Percentiles rank a stretch among this genome's conserved stretches.
Evolutionary conservation across 2,329 filamentous ascomycete species (phyloP).

Genomic region (Penicillium psychrosexuale): DNA sequence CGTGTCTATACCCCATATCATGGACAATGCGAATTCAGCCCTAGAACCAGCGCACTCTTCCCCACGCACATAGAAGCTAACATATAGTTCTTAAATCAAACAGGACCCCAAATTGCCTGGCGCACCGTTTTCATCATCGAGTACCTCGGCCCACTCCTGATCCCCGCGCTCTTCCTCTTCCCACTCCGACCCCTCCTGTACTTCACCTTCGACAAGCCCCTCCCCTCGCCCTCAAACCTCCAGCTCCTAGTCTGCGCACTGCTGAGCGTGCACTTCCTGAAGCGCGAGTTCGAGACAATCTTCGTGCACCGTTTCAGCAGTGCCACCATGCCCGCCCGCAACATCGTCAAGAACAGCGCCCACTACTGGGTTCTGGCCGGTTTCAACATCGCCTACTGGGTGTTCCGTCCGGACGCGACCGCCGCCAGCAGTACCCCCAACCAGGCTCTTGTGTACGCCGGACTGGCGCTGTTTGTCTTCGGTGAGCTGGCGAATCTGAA

Average conservation of each 20-base stretch:
- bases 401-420: conserved; percentile 73
- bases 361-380: conserved; percentile 93
- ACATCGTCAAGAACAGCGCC: conserved; percentile 91
- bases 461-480: conserved; percentile 68
- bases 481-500: conserved; percentile 78
- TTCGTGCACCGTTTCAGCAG: conserved; percentile 94
- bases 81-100: conserved; percentile 1
- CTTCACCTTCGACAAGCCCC: conserved; percentile 48
- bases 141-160: conserved; percentile 85
- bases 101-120: conserved; percentile 91
- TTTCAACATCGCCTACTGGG: conserved; percentile 74
- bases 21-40: background rate
- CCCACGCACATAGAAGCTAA: conserved; percentile 18
- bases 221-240: conserved; percentile 55
- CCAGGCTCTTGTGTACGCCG: conserved; percentile 60
- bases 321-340: conserved; percentile 84
- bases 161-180: conserved; percentile 73
- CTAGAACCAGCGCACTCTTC: background rate
- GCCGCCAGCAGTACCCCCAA: conserved; percentile 56
- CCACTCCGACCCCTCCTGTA: conserved; percentile 71
- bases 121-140: conserved; percentile 92
- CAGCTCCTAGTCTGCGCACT: conserved; percentile 74
- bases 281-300: conserved; percentile 91
- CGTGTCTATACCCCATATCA: conserved; percentile 24
- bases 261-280: conserved; percentile 80